Conservation (phyloP, 306 rosid species). For the Hippophae gyantsensis region DNA sequence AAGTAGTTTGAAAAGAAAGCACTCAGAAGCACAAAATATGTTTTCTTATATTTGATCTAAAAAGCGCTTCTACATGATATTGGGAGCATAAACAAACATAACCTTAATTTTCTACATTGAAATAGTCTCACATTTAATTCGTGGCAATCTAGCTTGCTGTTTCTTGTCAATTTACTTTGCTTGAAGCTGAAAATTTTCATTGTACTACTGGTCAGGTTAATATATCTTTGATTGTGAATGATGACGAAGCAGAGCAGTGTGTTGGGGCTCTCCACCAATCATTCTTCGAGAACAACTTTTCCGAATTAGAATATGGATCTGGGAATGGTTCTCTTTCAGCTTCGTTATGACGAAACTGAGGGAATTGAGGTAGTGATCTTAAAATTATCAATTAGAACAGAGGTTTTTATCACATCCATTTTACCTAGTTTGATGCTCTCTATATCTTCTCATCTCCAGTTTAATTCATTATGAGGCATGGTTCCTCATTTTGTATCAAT, state of each 20-base stretch:
- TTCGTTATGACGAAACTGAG: not conserved
- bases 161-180: not conserved
- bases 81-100: not conserved
- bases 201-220: slow-evolving; percentile 50
- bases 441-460: no score
- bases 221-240: slow-evolving; percentile 80
- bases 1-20: no score
- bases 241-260: slow-evolving; percentile 76
- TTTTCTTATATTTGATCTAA: no score
- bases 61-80: no score
- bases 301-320: slow-evolving; percentile 27
- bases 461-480: no score
- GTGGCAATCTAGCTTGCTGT: not conserved
- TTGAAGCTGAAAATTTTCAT: slow-evolving; percentile 10
- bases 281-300: slow-evolving; percentile 46
- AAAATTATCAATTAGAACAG: no score
- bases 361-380: no score
- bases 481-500: no score
- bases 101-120: not conserved
- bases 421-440: no score
- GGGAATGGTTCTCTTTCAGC: slow-evolving; percentile 38
- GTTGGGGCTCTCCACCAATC: slow-evolving; percentile 73
- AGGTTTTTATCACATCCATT: no score
- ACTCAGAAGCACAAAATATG: no score
- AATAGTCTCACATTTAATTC: not conserved